Evolutionary conservation across 2,329 filamentous ascomycete species (phyloP).

Genomic region (Verticillium alfalfae): DNA sequence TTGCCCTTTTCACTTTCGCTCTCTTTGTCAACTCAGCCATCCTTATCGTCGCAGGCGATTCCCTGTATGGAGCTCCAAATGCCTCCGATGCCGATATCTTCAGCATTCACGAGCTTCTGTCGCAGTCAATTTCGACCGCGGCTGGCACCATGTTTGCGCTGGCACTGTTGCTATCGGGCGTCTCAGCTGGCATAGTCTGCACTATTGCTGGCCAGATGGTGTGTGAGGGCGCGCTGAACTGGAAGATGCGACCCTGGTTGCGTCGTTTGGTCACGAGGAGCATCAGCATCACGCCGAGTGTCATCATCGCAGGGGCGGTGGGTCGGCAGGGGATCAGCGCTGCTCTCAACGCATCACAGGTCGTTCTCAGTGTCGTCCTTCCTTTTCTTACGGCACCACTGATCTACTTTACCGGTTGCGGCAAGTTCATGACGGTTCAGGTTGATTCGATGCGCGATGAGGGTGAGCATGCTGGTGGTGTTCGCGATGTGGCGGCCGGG

Average conservation of each 20-base stretch:
- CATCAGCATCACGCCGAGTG: slow-evolving; percentile 76
- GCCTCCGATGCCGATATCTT: slow-evolving; percentile 73
- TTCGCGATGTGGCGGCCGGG: slow-evolving; percentile 11
- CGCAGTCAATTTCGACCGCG: slow-evolving; percentile 61
- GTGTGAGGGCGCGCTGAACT: slow-evolving; percentile 73
- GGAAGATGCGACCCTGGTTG: slow-evolving; percentile 71
- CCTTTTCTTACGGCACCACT: slow-evolving; percentile 80
- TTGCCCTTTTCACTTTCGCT: slow-evolving; percentile 76
- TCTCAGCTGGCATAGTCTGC: slow-evolving; percentile 80
- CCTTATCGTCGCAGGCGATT: slow-evolving; percentile 74
- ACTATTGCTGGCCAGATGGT: slow-evolving; percentile 90
- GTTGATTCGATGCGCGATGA: slow-evolving; percentile 23
- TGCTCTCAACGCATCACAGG: slow-evolving; percentile 72
- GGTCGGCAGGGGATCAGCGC: slow-evolving; percentile 64
- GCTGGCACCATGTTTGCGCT: slow-evolving; percentile 83
- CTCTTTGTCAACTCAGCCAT: slow-evolving; percentile 82
- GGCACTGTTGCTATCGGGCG: slow-evolving; percentile 72
- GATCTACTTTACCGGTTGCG: slow-evolving; percentile 77
- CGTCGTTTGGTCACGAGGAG: slow-evolving; percentile 71
- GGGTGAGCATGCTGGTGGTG: background rate
- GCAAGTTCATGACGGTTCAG: slow-evolving; percentile 72
- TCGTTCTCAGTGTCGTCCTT: slow-evolving; percentile 70
- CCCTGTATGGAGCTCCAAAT: slow-evolving; percentile 58
- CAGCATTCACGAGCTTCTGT: slow-evolving; percentile 70
- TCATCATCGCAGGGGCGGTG: slow-evolving; percentile 77